These are phyloP conservation scores for Physcomitrellopsis africana DNA, from an alignment of 225 moss, liverwort and hornwort species.

Conservation along the genomic window DNA sequence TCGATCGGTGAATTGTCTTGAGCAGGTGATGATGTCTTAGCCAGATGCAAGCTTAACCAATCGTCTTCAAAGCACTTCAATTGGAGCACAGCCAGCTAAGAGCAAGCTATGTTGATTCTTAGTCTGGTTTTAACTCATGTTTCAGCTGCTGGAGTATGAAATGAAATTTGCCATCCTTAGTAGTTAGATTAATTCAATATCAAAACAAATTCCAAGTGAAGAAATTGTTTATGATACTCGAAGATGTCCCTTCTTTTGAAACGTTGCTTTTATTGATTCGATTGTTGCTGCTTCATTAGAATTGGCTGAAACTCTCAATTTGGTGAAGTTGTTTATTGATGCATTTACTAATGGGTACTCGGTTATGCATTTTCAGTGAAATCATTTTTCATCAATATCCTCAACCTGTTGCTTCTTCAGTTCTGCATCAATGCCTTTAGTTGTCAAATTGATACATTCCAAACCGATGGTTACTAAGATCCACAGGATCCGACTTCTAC, in stretches of 20 bases:
- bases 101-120: conserved; percentile 25
- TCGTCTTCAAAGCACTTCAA: conserved; percentile 16
- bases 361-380: conserved; percentile 3
- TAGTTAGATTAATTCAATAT: conserved; percentile 23
- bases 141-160: conserved; percentile 17
- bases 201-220: conserved; percentile 14
- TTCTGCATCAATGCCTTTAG: too few relatives aligned
- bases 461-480: too few relatives aligned
- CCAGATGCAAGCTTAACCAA: conserved; percentile 1
- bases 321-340: conserved; percentile 26
- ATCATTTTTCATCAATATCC: too few relatives aligned
- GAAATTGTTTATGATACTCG: conserved; percentile 2
- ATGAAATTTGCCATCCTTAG: conserved; percentile 24
- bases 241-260: conserved; percentile 4
- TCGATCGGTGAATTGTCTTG: conserved; percentile 3
- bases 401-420: too few relatives aligned
- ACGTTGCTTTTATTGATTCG: conserved; percentile 7
- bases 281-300: conserved; percentile 31
- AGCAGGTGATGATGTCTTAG: conserved; percentile 22
- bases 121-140: conserved; percentile 29
- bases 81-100: conserved; percentile 6
- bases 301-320: conserved; percentile 22
- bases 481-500: too few relatives aligned
- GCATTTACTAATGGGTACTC: conserved; percentile 14
- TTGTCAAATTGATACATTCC: too few relatives aligned